phyloP scores from a whole-genome alignment of 192 early-diverging fungal species.

The Podochytrium sp. region DNA sequence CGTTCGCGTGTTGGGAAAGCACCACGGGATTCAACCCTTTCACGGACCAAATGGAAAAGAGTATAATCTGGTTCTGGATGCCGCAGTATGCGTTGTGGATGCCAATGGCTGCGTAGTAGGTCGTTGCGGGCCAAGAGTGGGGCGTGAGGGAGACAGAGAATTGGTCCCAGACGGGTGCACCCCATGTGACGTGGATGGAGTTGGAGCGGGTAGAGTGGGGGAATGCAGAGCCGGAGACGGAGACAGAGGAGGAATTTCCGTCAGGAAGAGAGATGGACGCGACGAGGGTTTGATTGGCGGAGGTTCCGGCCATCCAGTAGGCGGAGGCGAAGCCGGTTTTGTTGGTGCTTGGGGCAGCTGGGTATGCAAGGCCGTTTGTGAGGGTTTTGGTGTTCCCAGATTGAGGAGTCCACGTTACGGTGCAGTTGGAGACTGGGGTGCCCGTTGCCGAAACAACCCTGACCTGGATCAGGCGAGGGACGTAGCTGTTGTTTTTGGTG shows the following conservation, averaged over 20 bases:
- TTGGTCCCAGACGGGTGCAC: background rate
- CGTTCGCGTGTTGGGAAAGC: background rate
- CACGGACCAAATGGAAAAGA: conserved; percentile 1
- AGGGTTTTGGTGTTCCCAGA: background rate
- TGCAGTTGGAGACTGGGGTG: background rate
- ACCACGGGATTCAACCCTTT: background rate
- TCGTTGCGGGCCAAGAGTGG: conserved; percentile 8
- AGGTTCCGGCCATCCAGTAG: conserved; percentile 3
- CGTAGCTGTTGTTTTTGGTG: background rate
- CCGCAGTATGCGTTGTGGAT: conserved; percentile 11
- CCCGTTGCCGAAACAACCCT: background rate
- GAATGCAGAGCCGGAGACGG: background rate
- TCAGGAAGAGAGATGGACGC: conserved; percentile 2
- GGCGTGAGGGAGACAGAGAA: background rate
- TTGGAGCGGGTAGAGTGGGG: conserved; percentile 5
- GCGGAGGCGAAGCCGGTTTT: background rate
- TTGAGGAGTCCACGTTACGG: background rate
- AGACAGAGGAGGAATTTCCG: background rate
- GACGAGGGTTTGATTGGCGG: background rate
- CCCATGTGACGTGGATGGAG: conserved; percentile 8
- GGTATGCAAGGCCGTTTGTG: background rate
- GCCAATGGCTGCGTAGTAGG: conserved; percentile 15
- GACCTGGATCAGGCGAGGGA: background rate
- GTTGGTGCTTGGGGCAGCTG: background rate
- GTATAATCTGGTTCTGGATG: conserved; percentile 5